Percentiles rank a stretch among this genome's conserved stretches.
phyloP scores from a whole-genome alignment of 495 filamentous ascomycete genomes.

The Xylaria telfairii region DNA sequence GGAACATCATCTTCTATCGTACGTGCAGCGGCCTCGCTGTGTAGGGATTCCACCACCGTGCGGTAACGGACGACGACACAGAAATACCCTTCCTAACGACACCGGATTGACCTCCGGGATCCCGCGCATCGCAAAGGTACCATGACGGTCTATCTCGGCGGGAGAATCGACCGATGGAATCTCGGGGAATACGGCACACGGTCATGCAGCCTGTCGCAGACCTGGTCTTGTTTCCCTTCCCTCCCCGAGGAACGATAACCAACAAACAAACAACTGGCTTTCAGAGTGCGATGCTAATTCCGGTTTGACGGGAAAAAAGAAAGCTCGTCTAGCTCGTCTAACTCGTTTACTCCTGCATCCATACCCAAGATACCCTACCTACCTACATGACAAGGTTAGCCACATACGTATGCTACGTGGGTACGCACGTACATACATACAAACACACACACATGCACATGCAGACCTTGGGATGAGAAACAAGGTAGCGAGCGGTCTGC shows the following conservation, averaged over 20 bases:
- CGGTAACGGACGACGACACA: background rate
- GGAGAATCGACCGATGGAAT: background rate
- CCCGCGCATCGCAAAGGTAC: slow-evolving; percentile 7
- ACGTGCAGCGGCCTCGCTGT: background rate
- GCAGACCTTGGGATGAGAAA: slow-evolving; percentile 8
- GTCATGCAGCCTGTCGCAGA: background rate
- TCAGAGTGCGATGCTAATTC: background rate
- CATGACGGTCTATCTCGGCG: slow-evolving; percentile 9
- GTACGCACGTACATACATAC: slow-evolving; percentile 4
- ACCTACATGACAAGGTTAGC: slow-evolving; percentile 12
- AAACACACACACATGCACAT: background rate
- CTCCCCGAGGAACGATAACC: background rate
- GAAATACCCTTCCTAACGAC: background rate
- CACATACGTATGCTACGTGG: slow-evolving; percentile 8
- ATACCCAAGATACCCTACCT: slow-evolving; percentile 12
- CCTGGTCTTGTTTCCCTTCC: background rate
- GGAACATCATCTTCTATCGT: slow-evolving; percentile 1
- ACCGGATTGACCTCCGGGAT: background rate
- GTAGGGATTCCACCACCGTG: slow-evolving; percentile 6
- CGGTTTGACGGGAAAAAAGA: background rate
- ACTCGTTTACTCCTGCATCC: slow-evolving; percentile 2
- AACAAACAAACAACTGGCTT: background rate
- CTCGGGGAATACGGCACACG: background rate
- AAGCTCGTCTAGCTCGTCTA: too few relatives aligned
- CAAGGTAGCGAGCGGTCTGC: slow-evolving; percentile 13